A percentile compares a stretch with the other conserved stretches of the same genome.
Evolutionary conservation across 2,329 filamentous ascomycete species (phyloP).

Genomic region (Xylariaceae sp.): DNA sequence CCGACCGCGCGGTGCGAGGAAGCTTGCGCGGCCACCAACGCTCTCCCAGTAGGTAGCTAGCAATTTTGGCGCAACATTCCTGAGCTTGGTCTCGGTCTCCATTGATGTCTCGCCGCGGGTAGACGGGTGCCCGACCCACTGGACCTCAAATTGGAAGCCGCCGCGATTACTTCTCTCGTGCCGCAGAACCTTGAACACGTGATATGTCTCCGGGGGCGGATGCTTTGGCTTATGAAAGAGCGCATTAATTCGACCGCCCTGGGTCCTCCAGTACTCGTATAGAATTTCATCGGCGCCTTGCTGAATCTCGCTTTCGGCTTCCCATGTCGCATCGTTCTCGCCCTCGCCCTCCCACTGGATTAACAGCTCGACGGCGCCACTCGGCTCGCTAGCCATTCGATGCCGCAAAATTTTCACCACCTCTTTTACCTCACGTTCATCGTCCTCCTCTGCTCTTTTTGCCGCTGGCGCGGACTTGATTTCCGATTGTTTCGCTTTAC

Average conservation of each 20-base stretch:
- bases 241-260: constrained; percentile 31
- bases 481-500: constrained; percentile 16
- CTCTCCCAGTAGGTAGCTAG: constrained; percentile 32
- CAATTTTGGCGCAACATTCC: constrained; percentile 24
- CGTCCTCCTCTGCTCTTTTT: constrained; percentile 13
- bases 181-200: constrained; percentile 29
- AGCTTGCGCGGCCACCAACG: constrained; percentile 27
- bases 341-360: constrained; percentile 32
- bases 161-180: constrained; percentile 30
- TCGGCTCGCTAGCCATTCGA: constrained; percentile 22
- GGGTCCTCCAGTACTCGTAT: constrained; percentile 34
- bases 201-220: constrained; percentile 27
- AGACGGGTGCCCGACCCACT: constrained; percentile 34
- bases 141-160: constrained; percentile 32
- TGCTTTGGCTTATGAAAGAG: constrained; percentile 31
- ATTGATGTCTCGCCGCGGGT: constrained; percentile 29
- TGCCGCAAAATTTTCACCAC: constrained; percentile 29
- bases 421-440: constrained; percentile 28
- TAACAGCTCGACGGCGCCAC: constrained; percentile 30
- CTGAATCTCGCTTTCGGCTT: constrained; percentile 35
- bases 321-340: constrained; percentile 32
- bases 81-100: constrained; percentile 32
- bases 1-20: constrained; percentile 30
- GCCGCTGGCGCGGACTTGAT: neutral
- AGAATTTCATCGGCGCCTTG: constrained; percentile 32